Conservation (phyloP, 2,329 filamentous ascomycete genomes). For the Curvularia verruculosa region DNA sequence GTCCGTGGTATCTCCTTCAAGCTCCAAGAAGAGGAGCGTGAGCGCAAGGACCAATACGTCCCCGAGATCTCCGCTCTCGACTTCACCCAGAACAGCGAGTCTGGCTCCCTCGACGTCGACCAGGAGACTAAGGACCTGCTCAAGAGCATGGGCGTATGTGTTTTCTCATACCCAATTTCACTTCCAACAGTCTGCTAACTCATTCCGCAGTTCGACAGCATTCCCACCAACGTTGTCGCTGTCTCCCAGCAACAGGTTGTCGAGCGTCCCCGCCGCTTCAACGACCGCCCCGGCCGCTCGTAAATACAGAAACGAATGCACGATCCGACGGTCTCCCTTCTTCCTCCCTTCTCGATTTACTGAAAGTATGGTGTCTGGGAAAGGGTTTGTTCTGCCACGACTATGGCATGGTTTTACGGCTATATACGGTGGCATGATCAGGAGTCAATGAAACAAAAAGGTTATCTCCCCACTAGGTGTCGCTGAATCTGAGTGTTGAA, state of each 20-base stretch:
- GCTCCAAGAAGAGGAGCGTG: constrained; percentile 99
- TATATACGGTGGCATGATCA: constrained; percentile 71
- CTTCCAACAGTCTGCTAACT: constrained; percentile 15
- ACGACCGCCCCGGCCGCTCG: constrained; percentile 61
- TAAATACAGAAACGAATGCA: constrained; percentile 28
- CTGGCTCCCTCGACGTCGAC: constrained; percentile 93
- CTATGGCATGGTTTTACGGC: constrained; percentile 81
- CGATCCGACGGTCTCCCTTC: constrained; percentile 57
- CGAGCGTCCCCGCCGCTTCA: constrained; percentile 84
- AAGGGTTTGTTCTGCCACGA: constrained; percentile 91
- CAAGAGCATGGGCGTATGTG: constrained; percentile 97
- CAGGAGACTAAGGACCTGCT: constrained; percentile 99
- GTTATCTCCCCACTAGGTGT: constrained; percentile 72
- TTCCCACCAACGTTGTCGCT: constrained; percentile 93
- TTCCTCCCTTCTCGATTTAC: constrained; percentile 40
- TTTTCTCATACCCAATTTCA: background rate
- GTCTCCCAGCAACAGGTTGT: constrained; percentile 86
- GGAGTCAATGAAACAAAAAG: constrained; percentile 55
- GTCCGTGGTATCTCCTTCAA: constrained; percentile 99
- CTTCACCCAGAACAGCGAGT: constrained; percentile 93
- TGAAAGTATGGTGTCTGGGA: constrained; percentile 75
- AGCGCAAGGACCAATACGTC: constrained; percentile 99
- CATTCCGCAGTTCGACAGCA: constrained; percentile 80
- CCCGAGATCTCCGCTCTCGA: constrained; percentile 98
- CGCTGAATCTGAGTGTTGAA: constrained; percentile 71